phyloP scores from a whole-genome alignment of 805 yeast species.

The Schwanniomyces occidentalis region DNA sequence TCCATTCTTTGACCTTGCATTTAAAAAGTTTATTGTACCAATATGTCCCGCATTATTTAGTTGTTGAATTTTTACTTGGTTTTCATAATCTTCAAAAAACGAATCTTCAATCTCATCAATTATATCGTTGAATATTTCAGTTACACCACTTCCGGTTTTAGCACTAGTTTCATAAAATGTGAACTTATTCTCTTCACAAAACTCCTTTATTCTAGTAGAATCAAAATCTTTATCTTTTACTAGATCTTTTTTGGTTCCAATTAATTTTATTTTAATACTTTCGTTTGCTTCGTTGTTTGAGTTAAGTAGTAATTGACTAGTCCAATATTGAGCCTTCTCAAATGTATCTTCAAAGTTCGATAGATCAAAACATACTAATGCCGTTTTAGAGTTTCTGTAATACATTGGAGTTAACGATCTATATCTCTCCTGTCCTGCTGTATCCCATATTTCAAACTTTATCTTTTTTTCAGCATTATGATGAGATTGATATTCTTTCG shows the following conservation, averaged over 20 bases:
- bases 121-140: constrained; percentile 31
- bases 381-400: constrained; percentile 67
- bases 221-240: constrained; percentile 19
- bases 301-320: constrained; percentile 62
- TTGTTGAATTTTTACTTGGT: constrained; percentile 7
- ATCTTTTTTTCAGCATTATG: constrained; percentile 34
- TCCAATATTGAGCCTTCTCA: constrained; percentile 82
- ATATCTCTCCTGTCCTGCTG: constrained; percentile 84
- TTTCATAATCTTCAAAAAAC: constrained; percentile 23
- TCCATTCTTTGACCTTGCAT: constrained; percentile 4
- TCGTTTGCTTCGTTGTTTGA: constrained; percentile 19
- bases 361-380: constrained; percentile 85
- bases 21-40: constrained; percentile 8
- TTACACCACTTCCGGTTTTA: constrained; percentile 65
- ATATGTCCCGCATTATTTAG: constrained; percentile 2
- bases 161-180: constrained; percentile 57
- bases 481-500: constrained; percentile 53
- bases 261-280: constrained; percentile 45
- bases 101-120: constrained; percentile 31
- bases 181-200: constrained; percentile 17
- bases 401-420: constrained; percentile 81
- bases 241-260: constrained; percentile 85
- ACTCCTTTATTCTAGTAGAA: constrained; percentile 8
- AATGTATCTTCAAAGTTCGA: constrained; percentile 50
- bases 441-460: constrained; percentile 82